Evolutionary conservation across 2,329 filamentous ascomycete species (phyloP).

Genomic region (Piedraia hortae): DNA sequence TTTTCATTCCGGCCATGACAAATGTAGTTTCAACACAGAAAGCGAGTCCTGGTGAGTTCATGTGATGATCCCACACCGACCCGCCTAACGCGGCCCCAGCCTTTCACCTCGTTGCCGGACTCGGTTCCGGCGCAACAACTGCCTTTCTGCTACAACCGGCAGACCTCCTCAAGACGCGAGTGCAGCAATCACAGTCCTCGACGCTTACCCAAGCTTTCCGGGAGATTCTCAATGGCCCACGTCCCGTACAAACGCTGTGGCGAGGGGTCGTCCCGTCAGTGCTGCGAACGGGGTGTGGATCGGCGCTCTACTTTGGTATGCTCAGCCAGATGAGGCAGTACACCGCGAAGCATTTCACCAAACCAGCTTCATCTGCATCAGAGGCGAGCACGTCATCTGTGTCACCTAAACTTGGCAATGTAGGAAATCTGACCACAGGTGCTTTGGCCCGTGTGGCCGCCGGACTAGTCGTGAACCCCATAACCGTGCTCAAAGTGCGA

Average conservation of each 20-base stretch:
- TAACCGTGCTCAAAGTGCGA: constrained; percentile 88
- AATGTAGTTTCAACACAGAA: constrained; percentile 22
- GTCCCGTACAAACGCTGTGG: constrained; percentile 55
- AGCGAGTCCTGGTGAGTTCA: constrained; percentile 21
- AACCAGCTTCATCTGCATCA: constrained; percentile 1
- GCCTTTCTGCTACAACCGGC: constrained; percentile 81
- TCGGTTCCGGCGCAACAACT: constrained; percentile 64
- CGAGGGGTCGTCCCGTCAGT: constrained; percentile 76
- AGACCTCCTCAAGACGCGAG: constrained; percentile 84
- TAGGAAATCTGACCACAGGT: constrained; percentile 62
- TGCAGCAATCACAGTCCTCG: constrained; percentile 55
- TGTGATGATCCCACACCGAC: not conserved
- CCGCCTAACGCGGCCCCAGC: constrained; percentile 17
- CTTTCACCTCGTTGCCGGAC: constrained; percentile 71
- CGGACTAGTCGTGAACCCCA: constrained; percentile 77
- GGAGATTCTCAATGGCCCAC: constrained; percentile 36
- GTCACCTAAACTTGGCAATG: constrained; percentile 56
- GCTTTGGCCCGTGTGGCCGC: constrained; percentile 62
- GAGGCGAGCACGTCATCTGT: constrained; percentile 28
- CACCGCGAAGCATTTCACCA: constrained; percentile 6
- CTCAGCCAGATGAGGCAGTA: constrained; percentile 34
- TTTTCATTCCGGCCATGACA: constrained; percentile 19
- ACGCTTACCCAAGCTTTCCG: constrained; percentile 40
- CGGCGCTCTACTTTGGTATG: constrained; percentile 76
- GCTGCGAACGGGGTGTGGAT: constrained; percentile 78